Evolutionary conservation across 1,284 basidiomycete species (phyloP).

Genomic region (Tilletiopsis washingtonensis): DNA sequence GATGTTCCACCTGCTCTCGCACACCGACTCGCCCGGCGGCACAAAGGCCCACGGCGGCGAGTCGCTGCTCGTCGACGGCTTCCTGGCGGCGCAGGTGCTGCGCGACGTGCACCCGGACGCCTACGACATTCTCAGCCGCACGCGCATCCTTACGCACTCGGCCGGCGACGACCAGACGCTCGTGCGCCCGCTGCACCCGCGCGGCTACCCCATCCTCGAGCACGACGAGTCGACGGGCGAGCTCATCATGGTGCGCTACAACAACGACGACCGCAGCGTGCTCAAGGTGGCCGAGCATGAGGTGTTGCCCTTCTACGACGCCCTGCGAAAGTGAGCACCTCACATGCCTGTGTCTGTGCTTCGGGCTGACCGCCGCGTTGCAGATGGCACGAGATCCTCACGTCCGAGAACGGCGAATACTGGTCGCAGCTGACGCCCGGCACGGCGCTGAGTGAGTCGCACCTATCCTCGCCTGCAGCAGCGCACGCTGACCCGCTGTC

Average conservation of each 20-base stretch:
- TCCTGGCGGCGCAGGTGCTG: conserved; percentile 76
- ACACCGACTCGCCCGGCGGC: conserved; percentile 7
- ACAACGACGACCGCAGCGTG: conserved; percentile 72
- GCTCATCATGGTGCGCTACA: conserved; percentile 78
- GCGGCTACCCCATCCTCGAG: conserved; percentile 36
- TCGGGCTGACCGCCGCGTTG: neutral
- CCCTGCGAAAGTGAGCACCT: conserved; percentile 57
- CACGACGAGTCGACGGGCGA: conserved; percentile 57
- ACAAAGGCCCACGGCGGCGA: conserved; percentile 65
- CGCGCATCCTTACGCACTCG: conserved; percentile 74
- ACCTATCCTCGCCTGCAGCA: neutral
- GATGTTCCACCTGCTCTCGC: conserved; percentile 81
- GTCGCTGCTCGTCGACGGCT: conserved; percentile 87
- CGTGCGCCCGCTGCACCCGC: conserved; percentile 25
- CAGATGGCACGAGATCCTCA: conserved; percentile 63
- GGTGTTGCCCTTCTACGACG: conserved; percentile 61
- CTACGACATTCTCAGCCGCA: conserved; percentile 63
- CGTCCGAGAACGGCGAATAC: conserved; percentile 73
- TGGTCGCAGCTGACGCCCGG: conserved; percentile 83
- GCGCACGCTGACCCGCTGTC: neutral
- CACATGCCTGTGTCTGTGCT: no score
- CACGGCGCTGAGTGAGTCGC: conserved; percentile 66
- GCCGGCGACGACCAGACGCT: conserved; percentile 51
- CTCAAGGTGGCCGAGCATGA: conserved; percentile 13
- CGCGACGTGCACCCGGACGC: conserved; percentile 64